Evolutionary conservation across 371 early-diverging fungal species (phyloP).

Genomic region (Actinomortierella ambigua): DNA sequence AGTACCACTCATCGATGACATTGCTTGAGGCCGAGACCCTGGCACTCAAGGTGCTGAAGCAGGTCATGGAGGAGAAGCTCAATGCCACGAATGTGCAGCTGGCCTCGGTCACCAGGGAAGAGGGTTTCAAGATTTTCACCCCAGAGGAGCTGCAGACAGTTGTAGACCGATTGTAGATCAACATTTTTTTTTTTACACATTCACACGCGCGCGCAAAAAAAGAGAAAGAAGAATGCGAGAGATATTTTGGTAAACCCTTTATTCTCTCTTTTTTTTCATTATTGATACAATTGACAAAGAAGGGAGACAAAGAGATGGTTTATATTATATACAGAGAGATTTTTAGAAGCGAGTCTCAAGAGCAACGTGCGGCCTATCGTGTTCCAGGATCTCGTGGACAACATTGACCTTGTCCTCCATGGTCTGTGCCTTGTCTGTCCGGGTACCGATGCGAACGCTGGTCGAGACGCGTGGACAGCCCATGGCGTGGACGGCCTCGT

Average conservation of each 20-base stretch:
- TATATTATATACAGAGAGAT: not conserved
- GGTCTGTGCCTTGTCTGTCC: slow-evolving; percentile 44
- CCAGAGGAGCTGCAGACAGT: slow-evolving; percentile 75
- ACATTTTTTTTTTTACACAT: no score
- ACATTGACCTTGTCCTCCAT: slow-evolving; percentile 44
- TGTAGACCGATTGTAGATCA: slow-evolving; percentile 64
- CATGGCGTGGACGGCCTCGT: slow-evolving; percentile 47
- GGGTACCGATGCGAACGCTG: slow-evolving; percentile 45
- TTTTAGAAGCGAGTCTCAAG: not conserved
- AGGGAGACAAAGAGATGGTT: no score
- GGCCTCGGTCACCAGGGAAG: slow-evolving; percentile 85
- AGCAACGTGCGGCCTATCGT: slow-evolving; percentile 6
- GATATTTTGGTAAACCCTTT: not conserved
- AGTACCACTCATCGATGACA: slow-evolving; percentile 89
- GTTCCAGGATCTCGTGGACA: slow-evolving; percentile 41
- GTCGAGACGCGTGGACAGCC: slow-evolving; percentile 46
- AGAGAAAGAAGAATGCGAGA: not conserved
- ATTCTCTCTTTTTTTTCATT: no score
- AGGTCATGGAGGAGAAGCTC: slow-evolving; percentile 99
- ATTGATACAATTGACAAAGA: no score
- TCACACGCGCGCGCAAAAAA: not conserved
- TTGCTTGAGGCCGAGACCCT: slow-evolving; percentile 88
- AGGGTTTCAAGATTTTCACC: slow-evolving; percentile 77
- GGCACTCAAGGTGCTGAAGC: slow-evolving; percentile 96
- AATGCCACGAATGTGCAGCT: slow-evolving; percentile 95